These are phyloP conservation scores for Debaryomyces hansenii DNA, from an alignment of 805 yeast genomes.

Conservation along the genomic window DNA sequence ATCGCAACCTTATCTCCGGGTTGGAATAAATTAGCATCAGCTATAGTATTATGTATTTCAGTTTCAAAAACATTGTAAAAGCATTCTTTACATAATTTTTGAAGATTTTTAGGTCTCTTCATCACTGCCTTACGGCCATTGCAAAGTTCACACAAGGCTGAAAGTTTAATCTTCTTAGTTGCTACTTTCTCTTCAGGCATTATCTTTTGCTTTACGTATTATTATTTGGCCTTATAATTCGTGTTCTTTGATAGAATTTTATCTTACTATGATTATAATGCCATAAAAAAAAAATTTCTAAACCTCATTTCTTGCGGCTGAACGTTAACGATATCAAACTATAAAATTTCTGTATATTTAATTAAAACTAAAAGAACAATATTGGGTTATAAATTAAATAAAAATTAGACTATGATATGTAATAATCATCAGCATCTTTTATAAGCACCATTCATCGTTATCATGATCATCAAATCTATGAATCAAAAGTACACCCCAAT, in stretches of 20 bases:
- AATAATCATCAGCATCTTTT: not conserved
- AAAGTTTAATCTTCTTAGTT: slow-evolving; percentile 29
- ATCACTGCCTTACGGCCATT: slow-evolving; percentile 79
- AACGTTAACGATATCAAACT: not conserved
- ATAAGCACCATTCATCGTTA: slow-evolving; percentile 2
- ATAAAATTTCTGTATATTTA: not conserved
- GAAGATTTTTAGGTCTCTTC: slow-evolving; percentile 89
- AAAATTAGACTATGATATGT: not conserved
- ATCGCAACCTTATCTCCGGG: slow-evolving; percentile 90
- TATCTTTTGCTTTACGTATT: not conserved
- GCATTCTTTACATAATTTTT: slow-evolving; percentile 87
- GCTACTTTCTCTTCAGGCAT: slow-evolving; percentile 7
- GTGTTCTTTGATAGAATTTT: not conserved
- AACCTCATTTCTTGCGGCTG: slow-evolving; percentile 1
- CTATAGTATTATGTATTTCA: slow-evolving; percentile 90
- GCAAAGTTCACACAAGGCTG: slow-evolving; percentile 78
- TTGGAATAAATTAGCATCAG: slow-evolving; percentile 63
- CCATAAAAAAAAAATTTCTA: not conserved
- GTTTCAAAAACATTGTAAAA: slow-evolving; percentile 90
- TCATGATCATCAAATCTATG: slow-evolving; percentile 2
- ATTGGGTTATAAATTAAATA: not conserved
- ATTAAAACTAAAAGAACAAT: slow-evolving; percentile 4
- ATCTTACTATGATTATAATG: not conserved
- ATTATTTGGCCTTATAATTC: too few species aligned
- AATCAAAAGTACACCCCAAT: not conserved